These are phyloP conservation scores for Mucor saturninus DNA, from an alignment of 371 early-diverging fungal species.

Conservation along the genomic window DNA sequence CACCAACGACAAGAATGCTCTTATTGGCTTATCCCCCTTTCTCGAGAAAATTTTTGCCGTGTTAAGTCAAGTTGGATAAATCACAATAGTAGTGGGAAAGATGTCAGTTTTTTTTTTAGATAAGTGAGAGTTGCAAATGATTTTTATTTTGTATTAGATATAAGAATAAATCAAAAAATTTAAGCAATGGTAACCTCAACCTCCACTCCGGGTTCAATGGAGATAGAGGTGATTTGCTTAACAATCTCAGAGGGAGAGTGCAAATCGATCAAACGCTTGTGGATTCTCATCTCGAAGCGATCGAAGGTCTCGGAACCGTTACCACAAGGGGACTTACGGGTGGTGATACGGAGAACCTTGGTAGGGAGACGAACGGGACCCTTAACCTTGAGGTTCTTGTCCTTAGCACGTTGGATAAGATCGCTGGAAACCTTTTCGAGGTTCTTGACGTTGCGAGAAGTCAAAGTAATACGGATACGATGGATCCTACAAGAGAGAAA, in stretches of 20 bases:
- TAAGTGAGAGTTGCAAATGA: not conserved
- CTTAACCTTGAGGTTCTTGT: slow-evolving; percentile 96
- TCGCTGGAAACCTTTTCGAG: slow-evolving; percentile 98
- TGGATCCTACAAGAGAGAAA: slow-evolving; percentile 62
- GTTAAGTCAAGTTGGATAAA: not conserved
- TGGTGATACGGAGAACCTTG: slow-evolving; percentile 97
- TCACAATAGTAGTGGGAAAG: no score
- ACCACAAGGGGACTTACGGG: slow-evolving; percentile 99
- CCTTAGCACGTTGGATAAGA: slow-evolving; percentile 96
- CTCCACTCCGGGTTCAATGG: slow-evolving; percentile 99
- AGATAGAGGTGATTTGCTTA: slow-evolving; percentile 99
- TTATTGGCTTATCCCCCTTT: slow-evolving; percentile 1
- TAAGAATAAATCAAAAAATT: slow-evolving; percentile 24
- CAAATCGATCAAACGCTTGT: slow-evolving; percentile 98
- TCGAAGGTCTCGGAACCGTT: slow-evolving; percentile 99
- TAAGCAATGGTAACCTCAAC: slow-evolving; percentile 98
- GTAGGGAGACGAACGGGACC: slow-evolving; percentile 99
- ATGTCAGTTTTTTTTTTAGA: not conserved
- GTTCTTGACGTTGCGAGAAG: slow-evolving; percentile 96
- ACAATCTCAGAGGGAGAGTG: slow-evolving; percentile 98
- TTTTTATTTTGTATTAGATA: slow-evolving; percentile 12
- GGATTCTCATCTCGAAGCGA: slow-evolving; percentile 97
- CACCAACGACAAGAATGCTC: not conserved
- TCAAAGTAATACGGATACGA: slow-evolving; percentile 97
- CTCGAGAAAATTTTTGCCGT: not conserved